Conservation (phyloP, 306 rosid genomes). For the Medicago ruthenica region DNA sequence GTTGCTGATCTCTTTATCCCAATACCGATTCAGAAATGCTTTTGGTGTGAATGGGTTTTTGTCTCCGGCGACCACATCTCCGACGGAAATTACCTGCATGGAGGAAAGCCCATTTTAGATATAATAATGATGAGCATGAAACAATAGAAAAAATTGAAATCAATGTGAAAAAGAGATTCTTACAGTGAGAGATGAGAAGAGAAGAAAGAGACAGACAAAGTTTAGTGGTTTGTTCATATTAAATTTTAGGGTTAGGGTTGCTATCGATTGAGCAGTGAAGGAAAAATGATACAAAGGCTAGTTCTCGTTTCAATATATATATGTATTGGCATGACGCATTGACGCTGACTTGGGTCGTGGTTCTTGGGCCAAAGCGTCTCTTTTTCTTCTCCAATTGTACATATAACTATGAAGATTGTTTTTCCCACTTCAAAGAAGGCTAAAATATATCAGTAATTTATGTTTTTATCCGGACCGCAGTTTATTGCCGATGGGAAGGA, state of each 20-base stretch:
- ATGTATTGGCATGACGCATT: no score
- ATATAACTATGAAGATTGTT: no score
- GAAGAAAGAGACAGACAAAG: slow-evolving; percentile 58
- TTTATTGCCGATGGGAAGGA: no score
- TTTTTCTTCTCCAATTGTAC: no score
- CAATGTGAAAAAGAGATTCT: slow-evolving; percentile 41
- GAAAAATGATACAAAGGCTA: no score
- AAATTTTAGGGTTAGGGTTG: background rate
- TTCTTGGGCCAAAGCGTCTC: no score
- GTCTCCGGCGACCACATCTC: slow-evolving; percentile 42
- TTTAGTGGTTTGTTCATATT: slow-evolving; percentile 52
- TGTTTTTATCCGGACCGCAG: no score
- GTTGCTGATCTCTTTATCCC: slow-evolving; percentile 91
- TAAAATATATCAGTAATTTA: no score
- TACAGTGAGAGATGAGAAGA: slow-evolving; percentile 70
- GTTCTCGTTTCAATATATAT: no score
- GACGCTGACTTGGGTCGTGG: no score
- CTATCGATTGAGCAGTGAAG: no score
- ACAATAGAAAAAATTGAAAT: slow-evolving; percentile 2
- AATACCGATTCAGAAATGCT: slow-evolving; percentile 73
- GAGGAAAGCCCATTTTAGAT: slow-evolving; percentile 36
- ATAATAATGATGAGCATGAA: background rate
- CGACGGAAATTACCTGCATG: slow-evolving; percentile 71
- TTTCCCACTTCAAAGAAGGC: no score
- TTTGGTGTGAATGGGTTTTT: slow-evolving; percentile 79